Percentiles rank a stretch among this genome's conserved stretches.
phyloP scores from a whole-genome alignment of 768 basidiomycete genomes.

The Leccinellum albellum region DNA sequence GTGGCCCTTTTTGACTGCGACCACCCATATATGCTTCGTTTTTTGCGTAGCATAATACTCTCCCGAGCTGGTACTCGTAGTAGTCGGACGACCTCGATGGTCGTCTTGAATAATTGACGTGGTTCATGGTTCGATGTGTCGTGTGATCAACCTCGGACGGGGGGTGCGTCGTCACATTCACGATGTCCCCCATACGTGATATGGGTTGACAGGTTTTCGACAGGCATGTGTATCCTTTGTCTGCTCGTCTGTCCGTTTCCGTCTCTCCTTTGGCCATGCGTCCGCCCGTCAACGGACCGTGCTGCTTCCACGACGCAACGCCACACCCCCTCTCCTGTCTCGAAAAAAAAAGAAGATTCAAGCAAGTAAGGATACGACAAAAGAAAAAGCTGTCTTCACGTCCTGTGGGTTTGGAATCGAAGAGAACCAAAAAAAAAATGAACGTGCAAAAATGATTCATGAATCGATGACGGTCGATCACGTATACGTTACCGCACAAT shows the following conservation, averaged over 20 bases:
- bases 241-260: neutral
- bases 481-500: neutral
- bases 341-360: no score
- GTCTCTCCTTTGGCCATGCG: neutral
- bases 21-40: neutral
- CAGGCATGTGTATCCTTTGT: neutral
- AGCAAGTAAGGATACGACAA: neutral
- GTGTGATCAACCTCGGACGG: neutral
- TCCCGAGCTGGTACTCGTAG: conserved; percentile 11
- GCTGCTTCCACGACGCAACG: conserved; percentile 7
- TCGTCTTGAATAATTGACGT: conserved; percentile 8
- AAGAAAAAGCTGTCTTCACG: neutral
- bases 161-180: neutral
- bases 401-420: neutral
- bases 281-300: neutral
- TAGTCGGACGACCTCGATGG: conserved; percentile 15
- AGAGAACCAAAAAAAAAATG: neutral
- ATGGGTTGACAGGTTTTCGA: no score
- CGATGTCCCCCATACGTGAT: neutral
- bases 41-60: conserved; percentile 5
- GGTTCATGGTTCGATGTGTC: neutral
- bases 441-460: neutral
- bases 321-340: neutral
- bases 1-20: conserved; percentile 13
- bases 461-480: neutral